A percentile compares a stretch with the other conserved stretches of the same genome.
These are phyloP conservation scores for Fusarium protoensiforme DNA, from an alignment of 2,329 filamentous ascomycete genomes.

Conservation along the genomic window DNA sequence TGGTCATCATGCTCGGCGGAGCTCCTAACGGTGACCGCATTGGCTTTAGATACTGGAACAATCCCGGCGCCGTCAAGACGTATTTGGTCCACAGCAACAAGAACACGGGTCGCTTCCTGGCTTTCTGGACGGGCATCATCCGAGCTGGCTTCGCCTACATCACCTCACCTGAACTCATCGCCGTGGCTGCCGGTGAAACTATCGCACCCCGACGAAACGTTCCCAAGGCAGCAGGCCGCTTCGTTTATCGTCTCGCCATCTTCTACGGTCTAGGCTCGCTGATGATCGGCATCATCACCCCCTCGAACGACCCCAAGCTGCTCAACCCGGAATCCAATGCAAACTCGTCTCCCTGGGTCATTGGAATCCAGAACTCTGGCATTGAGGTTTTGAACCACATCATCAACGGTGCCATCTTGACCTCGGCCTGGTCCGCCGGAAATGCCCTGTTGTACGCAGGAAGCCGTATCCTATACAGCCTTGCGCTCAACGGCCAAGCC, in stretches of 20 bases:
- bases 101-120: conserved; percentile 64
- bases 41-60: conserved; percentile 52
- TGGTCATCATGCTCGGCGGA: conserved; percentile 62
- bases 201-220: conserved; percentile 73
- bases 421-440: conserved; percentile 71
- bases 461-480: conserved; percentile 76
- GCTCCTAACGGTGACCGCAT: conserved; percentile 60
- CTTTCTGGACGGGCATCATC: conserved; percentile 67
- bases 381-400: conserved; percentile 72
- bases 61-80: conserved; percentile 57
- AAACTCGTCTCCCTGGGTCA: conserved; percentile 70
- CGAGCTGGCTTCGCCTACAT: conserved; percentile 70
- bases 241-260: conserved; percentile 70
- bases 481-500: conserved; percentile 74
- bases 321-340: conserved; percentile 64
- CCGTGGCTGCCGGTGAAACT: conserved; percentile 73
- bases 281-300: conserved; percentile 69
- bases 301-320: conserved; percentile 72
- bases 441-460: conserved; percentile 74
- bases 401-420: conserved; percentile 75
- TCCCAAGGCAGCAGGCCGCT: conserved; percentile 71
- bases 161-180: conserved; percentile 71
- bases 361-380: conserved; percentile 73
- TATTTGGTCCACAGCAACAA: conserved; percentile 60
- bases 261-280: conserved; percentile 72